These are phyloP conservation scores for Phytophthora aleatoria DNA, from an alignment of 352 stramenopile genomes.

Conservation along the genomic window DNA sequence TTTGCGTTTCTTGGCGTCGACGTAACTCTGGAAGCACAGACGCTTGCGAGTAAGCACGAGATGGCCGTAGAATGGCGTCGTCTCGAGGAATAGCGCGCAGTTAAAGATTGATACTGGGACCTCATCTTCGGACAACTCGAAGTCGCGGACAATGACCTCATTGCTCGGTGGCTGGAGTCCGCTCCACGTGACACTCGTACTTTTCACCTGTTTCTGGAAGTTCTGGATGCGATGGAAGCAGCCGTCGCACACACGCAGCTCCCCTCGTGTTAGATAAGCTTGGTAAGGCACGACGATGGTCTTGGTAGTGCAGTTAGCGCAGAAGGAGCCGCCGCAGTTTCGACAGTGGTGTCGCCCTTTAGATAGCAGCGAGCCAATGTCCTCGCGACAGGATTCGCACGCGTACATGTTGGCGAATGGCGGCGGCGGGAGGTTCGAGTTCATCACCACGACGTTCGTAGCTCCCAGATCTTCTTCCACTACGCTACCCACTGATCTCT, in stretches of 20 bases:
- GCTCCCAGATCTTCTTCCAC: conserved; percentile 55
- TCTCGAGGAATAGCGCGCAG: conserved; percentile 78
- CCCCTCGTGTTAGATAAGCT: conserved; percentile 58
- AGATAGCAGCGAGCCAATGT: conserved; percentile 72
- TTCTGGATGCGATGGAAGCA: conserved; percentile 77
- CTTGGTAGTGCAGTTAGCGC: conserved; percentile 61
- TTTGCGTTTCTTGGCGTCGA: conserved; percentile 48
- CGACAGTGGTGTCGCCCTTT: conserved; percentile 81
- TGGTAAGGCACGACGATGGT: conserved; percentile 63
- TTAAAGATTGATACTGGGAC: conserved; percentile 70
- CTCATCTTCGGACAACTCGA: conserved; percentile 51
- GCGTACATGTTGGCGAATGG: conserved; percentile 83
- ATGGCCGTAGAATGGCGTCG: conserved; percentile 74
- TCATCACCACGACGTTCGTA: conserved; percentile 52
- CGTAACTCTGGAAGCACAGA: conserved; percentile 69
- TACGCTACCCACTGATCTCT: conserved; percentile 39
- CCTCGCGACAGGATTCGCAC: conserved; percentile 71
- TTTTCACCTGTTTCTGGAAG: conserved; percentile 71
- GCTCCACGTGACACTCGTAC: conserved; percentile 66
- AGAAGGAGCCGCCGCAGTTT: conserved; percentile 84
- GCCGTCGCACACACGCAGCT: conserved; percentile 74
- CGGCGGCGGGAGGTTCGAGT: conserved; percentile 58
- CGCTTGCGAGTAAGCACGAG: conserved; percentile 73
- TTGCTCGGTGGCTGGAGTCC: conserved; percentile 48
- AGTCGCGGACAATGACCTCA: conserved; percentile 44